A percentile compares a stretch with the other conserved stretches of the same genome.
Conservation (phyloP, 371 early-diverging fungal genomes). For the Choanephora cucurbitarum region DNA sequence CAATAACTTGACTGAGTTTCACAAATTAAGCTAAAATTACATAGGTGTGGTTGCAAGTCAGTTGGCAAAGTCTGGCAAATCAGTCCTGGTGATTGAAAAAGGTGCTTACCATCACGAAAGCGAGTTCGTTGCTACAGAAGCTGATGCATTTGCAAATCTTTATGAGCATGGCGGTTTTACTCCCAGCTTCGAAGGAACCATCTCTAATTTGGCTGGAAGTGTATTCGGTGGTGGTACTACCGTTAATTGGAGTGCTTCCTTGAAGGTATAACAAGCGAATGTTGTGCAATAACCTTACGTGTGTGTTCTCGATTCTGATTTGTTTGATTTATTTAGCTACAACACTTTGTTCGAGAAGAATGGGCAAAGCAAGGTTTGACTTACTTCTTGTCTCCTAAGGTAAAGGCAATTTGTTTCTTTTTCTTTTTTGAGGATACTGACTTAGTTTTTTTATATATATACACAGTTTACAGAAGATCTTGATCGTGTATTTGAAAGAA, state of each 20-base stretch:
- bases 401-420: constrained; percentile 4
- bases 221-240: constrained; percentile 70
- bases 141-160: constrained; percentile 35
- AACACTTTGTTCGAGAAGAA: constrained; percentile 68
- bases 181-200: constrained; percentile 35
- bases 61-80: constrained; percentile 61
- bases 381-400: constrained; percentile 52
- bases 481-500: constrained; percentile 55
- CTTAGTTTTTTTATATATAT: too few relatives aligned
- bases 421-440: too few relatives aligned
- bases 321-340: constrained; percentile 34
- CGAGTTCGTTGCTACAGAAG: constrained; percentile 53
- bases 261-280: constrained; percentile 39
- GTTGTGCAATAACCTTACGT: neutral
- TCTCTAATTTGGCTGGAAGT: constrained; percentile 52
- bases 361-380: constrained; percentile 70
- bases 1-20: neutral
- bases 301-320: neutral
- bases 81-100: constrained; percentile 73
- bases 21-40: neutral
- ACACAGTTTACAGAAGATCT: constrained; percentile 37
- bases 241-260: constrained; percentile 60
- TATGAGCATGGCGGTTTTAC: constrained; percentile 43
- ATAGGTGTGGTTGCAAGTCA: constrained; percentile 58
- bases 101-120: constrained; percentile 52